Conservation (phyloP, 148 eudicot genomes). For the Dysphania ambrosioides region DNA sequence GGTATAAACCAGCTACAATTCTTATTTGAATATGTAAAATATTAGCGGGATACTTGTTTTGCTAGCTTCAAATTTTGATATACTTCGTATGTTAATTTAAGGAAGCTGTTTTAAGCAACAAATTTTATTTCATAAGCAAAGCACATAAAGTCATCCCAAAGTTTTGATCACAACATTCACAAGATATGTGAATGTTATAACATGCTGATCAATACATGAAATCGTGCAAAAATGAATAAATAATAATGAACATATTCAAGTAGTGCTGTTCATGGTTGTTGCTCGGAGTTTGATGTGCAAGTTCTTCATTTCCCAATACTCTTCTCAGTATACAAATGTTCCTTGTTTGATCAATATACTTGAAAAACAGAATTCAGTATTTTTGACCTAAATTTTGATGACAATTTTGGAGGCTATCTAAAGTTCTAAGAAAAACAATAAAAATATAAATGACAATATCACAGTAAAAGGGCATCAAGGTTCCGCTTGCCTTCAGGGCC, state of each 20-base stretch:
- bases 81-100: background rate
- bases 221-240: background rate
- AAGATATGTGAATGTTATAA: background rate
- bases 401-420: background rate
- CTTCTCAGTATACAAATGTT: background rate
- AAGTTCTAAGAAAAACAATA: background rate
- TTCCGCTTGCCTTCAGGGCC: constrained; percentile 95
- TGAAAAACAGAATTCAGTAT: background rate
- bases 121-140: background rate
- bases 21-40: background rate
- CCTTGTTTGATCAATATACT: constrained; percentile 7
- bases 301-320: background rate
- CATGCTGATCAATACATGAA: no score
- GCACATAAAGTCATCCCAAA: no score
- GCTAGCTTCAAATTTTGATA: background rate
- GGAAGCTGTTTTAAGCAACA: background rate
- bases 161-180: no score
- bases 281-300: background rate
- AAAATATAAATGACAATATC: constrained; percentile 5
- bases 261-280: background rate
- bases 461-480: constrained; percentile 69
- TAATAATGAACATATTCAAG: background rate
- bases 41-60: background rate
- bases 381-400: background rate
- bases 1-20: background rate